A percentile compares a stretch with the other conserved stretches of the same genome.
Evolutionary conservation across 73 alveolate species (phyloP).

Genomic region (Tetrahymena borealis): DNA sequence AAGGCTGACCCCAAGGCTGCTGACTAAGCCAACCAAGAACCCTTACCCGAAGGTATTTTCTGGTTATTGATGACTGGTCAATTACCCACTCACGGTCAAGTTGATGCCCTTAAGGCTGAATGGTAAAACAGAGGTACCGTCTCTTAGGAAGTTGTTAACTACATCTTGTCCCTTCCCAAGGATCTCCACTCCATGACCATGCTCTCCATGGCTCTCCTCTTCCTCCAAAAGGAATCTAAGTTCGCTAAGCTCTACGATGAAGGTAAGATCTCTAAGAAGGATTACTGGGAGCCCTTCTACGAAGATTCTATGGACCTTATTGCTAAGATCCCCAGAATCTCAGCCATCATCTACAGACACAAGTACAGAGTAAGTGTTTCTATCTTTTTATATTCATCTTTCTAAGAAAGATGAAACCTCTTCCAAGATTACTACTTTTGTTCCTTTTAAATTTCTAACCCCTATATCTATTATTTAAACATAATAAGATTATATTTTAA

Average conservation of each 20-base stretch:
- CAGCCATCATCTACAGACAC: conserved; percentile 68
- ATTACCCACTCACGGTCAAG: conserved; percentile 58
- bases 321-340: conserved; percentile 75
- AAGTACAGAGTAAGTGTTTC: conserved; percentile 31
- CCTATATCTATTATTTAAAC: no score
- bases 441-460: no score
- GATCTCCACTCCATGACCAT: conserved; percentile 78
- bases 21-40: conserved; percentile 54
- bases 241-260: conserved; percentile 61
- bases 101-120: conserved; percentile 43
- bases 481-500: no score
- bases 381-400: background rate
- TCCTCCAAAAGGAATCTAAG: conserved; percentile 51
- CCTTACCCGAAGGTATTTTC: conserved; percentile 75
- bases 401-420: background rate
- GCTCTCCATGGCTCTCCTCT: conserved; percentile 62
- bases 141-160: conserved; percentile 32
- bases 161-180: conserved; percentile 54
- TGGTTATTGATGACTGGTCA: conserved; percentile 83
- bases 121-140: conserved; percentile 52
- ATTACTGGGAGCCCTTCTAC: conserved; percentile 73
- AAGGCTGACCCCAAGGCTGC: conserved; percentile 30
- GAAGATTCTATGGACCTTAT: conserved; percentile 72
- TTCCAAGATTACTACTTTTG: no score
- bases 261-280: conserved; percentile 57